Percentiles rank a stretch among this genome's conserved stretches.
Conservation (phyloP, 1,139 yeast genomes). For the Magnusiomyces sp. region DNA sequence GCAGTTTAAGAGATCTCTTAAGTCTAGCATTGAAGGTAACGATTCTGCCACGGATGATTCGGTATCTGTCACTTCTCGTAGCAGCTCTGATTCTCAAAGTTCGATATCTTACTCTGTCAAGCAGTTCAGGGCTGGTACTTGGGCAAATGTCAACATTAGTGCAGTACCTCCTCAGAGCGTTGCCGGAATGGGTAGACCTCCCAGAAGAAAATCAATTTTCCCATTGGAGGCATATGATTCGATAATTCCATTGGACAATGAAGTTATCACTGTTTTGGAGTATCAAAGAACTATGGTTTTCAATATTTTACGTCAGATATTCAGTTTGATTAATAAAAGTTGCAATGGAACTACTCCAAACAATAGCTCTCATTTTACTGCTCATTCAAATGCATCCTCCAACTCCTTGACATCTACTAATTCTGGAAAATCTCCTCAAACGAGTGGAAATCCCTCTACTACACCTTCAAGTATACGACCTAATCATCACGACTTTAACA, state of each 20-base stretch:
- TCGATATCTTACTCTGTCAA: slow-evolving; percentile 18
- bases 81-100: not conserved
- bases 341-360: no score
- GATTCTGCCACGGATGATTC: not conserved
- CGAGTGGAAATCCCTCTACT: not conserved
- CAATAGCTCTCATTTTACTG: not conserved
- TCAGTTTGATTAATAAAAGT: slow-evolving; percentile 5
- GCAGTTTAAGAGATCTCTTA: slow-evolving; percentile 5
- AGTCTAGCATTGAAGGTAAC: not conserved
- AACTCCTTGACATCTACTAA: not conserved
- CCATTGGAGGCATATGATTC: slow-evolving; percentile 20
- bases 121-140: slow-evolving; percentile 21
- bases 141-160: slow-evolving; percentile 17
- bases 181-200: slow-evolving; percentile 5
- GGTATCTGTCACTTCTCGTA: slow-evolving; percentile 1
- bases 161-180: not conserved
- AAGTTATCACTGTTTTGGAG: slow-evolving; percentile 17
- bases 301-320: slow-evolving; percentile 13
- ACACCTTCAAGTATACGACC: no score
- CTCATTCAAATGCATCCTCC: not conserved
- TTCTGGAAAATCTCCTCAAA: not conserved
- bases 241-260: slow-evolving; percentile 18
- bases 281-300: slow-evolving; percentile 16
- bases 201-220: slow-evolving; percentile 6
- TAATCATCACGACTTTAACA: no score